Percentiles rank a stretch among this genome's conserved stretches.
Evolutionary conservation across 768 basidiomycete species (phyloP).

Genomic region (Leccinum arenicola): DNA sequence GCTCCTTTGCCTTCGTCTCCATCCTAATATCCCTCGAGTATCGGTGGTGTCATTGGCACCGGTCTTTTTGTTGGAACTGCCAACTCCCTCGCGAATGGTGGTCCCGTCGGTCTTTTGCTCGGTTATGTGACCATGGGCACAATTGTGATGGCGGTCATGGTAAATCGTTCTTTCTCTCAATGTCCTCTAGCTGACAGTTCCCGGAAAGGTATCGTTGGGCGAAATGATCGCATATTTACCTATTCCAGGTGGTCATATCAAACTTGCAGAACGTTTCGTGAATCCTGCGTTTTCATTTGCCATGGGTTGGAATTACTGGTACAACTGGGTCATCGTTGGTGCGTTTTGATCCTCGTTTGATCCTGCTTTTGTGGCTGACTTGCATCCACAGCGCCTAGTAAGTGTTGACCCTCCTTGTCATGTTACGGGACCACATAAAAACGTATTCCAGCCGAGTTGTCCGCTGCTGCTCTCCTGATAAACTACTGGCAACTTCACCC

Average conservation of each 20-base stretch:
- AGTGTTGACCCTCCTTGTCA: background rate
- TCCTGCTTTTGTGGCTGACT: background rate
- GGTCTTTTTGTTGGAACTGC: conserved; percentile 72
- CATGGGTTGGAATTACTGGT: conserved; percentile 58
- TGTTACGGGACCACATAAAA: conserved; percentile 1
- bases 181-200: background rate
- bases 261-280: conserved; percentile 77
- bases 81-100: conserved; percentile 48
- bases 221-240: conserved; percentile 70
- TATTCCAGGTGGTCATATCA: conserved; percentile 78
- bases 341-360: background rate
- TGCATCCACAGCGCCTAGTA: conserved; percentile 25
- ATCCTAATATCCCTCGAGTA: conserved; percentile 37
- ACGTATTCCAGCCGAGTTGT: conserved; percentile 27
- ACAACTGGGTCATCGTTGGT: conserved; percentile 31
- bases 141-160: conserved; percentile 74
- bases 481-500: too few relatives aligned
- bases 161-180: conserved; percentile 22
- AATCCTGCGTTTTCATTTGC: conserved; percentile 64
- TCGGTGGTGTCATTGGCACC: conserved; percentile 56
- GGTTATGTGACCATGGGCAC: conserved; percentile 66
- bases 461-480: conserved; percentile 66
- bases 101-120: conserved; percentile 72
- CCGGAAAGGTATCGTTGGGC: conserved; percentile 54
- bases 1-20: background rate